These are phyloP conservation scores for Microbotryum violaceum DNA, from an alignment of 1,284 basidiomycete species.

Conservation along the genomic window DNA sequence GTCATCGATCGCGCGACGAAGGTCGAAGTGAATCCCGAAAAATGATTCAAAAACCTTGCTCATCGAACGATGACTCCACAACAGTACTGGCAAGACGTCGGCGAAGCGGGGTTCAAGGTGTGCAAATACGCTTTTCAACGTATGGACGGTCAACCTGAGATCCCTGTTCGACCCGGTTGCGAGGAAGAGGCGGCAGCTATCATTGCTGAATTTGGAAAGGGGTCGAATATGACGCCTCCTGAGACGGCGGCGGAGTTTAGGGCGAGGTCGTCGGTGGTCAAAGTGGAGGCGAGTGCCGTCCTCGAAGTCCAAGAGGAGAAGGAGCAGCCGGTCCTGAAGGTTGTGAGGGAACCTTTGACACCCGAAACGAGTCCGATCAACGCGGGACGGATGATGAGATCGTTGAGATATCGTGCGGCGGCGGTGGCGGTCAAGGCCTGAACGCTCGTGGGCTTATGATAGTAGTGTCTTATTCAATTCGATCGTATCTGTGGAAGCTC, in stretches of 20 bases:
- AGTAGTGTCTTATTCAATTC: background rate
- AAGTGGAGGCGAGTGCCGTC: background rate
- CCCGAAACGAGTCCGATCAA: too few species aligned
- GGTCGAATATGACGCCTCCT: background rate
- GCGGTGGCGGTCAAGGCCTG: too few species aligned
- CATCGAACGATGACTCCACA: constrained; percentile 51
- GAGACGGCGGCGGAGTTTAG: background rate
- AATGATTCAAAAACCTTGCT: constrained; percentile 4
- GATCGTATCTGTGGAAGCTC: background rate
- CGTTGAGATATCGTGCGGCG: too few species aligned
- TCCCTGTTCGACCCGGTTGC: constrained; percentile 10
- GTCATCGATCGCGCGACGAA: background rate
- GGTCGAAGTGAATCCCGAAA: too few species aligned
- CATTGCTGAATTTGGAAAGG: background rate
- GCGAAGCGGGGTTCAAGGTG: constrained; percentile 57
- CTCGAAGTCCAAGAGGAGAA: background rate
- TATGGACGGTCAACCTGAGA: constrained; percentile 9
- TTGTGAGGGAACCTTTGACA: background rate
- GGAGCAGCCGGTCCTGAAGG: background rate
- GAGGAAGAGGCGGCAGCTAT: constrained; percentile 7
- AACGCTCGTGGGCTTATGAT: background rate
- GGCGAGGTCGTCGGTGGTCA: background rate
- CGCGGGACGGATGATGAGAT: too few species aligned
- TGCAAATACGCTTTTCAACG: constrained; percentile 64
- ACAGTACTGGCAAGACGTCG: constrained; percentile 54